phyloP scores from a whole-genome alignment of 2,329 filamentous ascomycete genomes.

The Metarhizium album region DNA sequence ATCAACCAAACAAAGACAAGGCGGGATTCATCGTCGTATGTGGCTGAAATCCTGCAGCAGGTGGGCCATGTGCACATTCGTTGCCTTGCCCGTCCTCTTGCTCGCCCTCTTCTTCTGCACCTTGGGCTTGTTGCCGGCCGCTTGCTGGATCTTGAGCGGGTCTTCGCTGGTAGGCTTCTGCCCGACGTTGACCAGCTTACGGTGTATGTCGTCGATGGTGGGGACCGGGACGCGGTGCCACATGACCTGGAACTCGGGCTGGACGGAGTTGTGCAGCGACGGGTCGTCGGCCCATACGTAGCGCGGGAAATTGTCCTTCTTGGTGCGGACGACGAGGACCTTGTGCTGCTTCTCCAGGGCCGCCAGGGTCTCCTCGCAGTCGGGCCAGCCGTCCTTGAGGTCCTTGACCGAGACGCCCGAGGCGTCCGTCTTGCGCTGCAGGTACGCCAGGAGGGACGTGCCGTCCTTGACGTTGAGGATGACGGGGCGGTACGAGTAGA shows the following conservation, averaged over 20 bases:
- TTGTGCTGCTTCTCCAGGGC: conserved; percentile 67
- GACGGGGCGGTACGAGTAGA: conserved; percentile 74
- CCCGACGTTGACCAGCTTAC: conserved; percentile 64
- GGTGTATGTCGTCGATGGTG: conserved; percentile 62
- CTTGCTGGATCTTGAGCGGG: conserved; percentile 38
- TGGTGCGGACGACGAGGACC: conserved; percentile 77
- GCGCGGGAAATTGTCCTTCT: conserved; percentile 80
- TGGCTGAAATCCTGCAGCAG: conserved; percentile 64
- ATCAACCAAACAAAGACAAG: background rate
- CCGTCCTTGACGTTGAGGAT: conserved; percentile 69
- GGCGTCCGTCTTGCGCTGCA: conserved; percentile 73
- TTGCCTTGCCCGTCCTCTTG: conserved; percentile 67
- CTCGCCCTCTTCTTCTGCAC: conserved; percentile 59
- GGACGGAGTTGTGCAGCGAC: conserved; percentile 62
- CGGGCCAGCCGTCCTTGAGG: conserved; percentile 90
- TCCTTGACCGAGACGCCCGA: conserved; percentile 78
- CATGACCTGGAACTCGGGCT: conserved; percentile 71
- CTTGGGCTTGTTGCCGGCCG: conserved; percentile 46
- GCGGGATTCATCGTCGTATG: conserved; percentile 26
- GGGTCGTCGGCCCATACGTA: conserved; percentile 87
- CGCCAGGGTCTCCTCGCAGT: conserved; percentile 68
- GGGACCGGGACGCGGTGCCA: conserved; percentile 79
- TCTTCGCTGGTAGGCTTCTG: conserved; percentile 80
- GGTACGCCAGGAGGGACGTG: conserved; percentile 65
- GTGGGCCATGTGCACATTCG: conserved; percentile 77